phyloP scores from a whole-genome alignment of 192 early-diverging fungal species.

The Gonapodya sp. region DNA sequence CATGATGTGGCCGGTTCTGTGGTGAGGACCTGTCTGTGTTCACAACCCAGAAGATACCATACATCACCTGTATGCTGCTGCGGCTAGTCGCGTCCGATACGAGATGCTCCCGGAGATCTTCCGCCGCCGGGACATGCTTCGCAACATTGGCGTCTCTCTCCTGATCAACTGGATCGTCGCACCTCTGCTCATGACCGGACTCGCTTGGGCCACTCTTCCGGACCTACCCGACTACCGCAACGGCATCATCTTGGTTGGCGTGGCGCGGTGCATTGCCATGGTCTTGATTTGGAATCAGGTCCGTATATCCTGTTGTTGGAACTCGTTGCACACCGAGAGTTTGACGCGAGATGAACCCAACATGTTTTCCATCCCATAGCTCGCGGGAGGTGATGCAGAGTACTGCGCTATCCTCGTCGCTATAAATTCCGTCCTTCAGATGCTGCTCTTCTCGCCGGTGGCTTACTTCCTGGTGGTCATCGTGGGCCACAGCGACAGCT shows the following conservation, averaged over 20 bases:
- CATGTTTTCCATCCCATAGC: not conserved
- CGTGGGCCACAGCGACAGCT: conserved; percentile 24
- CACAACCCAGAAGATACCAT: not conserved
- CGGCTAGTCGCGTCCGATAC: conserved; percentile 37
- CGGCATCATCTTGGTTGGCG: conserved; percentile 49
- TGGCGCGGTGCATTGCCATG: conserved; percentile 65
- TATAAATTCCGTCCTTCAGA: conserved; percentile 57
- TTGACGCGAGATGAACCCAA: no score
- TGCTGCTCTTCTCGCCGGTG: conserved; percentile 51
- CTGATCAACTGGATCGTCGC: conserved; percentile 59
- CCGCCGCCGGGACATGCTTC: conserved; percentile 29
- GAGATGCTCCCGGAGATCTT: conserved; percentile 31
- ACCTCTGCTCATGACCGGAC: conserved; percentile 52
- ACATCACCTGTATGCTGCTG: not conserved
- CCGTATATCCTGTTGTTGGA: not conserved
- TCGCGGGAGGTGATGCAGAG: conserved; percentile 52
- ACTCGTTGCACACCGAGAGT: not conserved
- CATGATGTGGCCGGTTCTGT: conserved; percentile 69
- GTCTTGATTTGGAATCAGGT: conserved; percentile 63
- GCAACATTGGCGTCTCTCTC: conserved; percentile 44
- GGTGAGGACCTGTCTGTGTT: not conserved
- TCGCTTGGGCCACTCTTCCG: conserved; percentile 58
- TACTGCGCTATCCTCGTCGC: conserved; percentile 64
- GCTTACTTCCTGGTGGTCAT: conserved; percentile 45
- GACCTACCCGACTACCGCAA: conserved; percentile 55